phyloP scores from a whole-genome alignment of 169 alveolate species.

The Plasmodium knowlesi region DNA sequence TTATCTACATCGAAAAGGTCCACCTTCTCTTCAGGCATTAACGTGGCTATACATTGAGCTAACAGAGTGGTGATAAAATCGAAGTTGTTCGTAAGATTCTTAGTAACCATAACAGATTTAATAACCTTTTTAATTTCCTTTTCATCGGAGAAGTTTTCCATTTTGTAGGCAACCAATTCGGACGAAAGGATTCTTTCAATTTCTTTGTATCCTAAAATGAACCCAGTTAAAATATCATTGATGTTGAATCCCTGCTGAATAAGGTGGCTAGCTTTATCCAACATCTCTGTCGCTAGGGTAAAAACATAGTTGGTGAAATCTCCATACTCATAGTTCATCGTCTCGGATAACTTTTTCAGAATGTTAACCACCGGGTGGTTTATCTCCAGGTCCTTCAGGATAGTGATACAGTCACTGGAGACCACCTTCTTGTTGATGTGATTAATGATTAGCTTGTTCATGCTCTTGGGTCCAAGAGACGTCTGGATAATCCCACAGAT shows the following conservation, averaged over 20 bases:
- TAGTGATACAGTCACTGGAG: conserved; percentile 97
- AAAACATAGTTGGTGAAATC: conserved; percentile 98
- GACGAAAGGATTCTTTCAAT: conserved; percentile 17
- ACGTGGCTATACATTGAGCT: conserved; percentile 92
- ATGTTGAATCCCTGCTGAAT: conserved; percentile 96
- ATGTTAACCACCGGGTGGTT: conserved; percentile 99
- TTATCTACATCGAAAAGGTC: conserved; percentile 96
- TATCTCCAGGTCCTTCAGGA: conserved; percentile 97
- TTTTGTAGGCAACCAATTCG: conserved; percentile 74
- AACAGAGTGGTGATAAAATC: conserved; percentile 82
- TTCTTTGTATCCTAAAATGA: conserved; percentile 77
- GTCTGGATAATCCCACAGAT: conserved; percentile 94
- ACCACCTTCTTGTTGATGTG: conserved; percentile 97
- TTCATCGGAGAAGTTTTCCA: conserved; percentile 82
- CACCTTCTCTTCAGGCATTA: conserved; percentile 92
- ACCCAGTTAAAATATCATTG: conserved; percentile 96
- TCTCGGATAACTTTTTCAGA: conserved; percentile 97
- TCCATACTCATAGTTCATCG: conserved; percentile 97
- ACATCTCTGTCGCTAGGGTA: conserved; percentile 97
- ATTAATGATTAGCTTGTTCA: conserved; percentile 98
- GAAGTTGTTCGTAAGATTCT: conserved; percentile 75
- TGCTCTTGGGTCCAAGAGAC: conserved; percentile 97
- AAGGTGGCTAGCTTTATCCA: conserved; percentile 90
- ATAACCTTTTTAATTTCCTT: conserved; percentile 85
- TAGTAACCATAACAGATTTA: conserved; percentile 80